phyloP scores from a whole-genome alignment of 306 rosid genomes.

The Ormosia emarginata region DNA sequence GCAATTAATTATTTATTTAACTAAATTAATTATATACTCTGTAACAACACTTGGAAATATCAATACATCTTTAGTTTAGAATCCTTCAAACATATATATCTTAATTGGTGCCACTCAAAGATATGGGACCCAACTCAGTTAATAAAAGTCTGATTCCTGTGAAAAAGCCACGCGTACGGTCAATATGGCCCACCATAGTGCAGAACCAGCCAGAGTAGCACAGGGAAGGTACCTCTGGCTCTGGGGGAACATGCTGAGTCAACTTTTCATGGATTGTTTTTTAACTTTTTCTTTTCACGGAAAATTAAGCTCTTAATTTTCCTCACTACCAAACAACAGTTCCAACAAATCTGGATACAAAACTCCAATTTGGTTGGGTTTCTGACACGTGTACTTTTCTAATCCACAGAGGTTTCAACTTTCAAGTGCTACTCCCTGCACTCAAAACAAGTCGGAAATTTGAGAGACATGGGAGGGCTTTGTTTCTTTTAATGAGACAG shows the following conservation, averaged over 20 bases:
- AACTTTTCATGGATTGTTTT: not conserved
- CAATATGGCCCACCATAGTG: not conserved
- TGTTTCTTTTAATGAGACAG: constrained; percentile 77
- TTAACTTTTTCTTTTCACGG: not conserved
- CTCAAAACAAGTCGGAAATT: constrained; percentile 28
- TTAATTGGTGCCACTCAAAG: not conserved
- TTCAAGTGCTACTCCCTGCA: not conserved
- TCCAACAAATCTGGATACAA: not conserved
- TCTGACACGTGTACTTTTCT: constrained; percentile 42
- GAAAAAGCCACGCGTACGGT: constrained; percentile 29
- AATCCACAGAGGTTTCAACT: not conserved
- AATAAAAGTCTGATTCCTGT: not conserved
- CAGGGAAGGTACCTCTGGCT: not conserved
- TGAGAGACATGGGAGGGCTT: constrained; percentile 38
- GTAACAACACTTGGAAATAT: too few relatives aligned
- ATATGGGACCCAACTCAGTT: not conserved
- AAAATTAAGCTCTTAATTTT: not conserved
- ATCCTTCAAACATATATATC: too few relatives aligned
- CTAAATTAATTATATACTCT: too few relatives aligned
- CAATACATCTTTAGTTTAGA: too few relatives aligned
- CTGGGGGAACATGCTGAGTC: constrained; percentile 20
- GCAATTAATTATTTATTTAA: too few relatives aligned
- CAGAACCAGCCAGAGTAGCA: not conserved
- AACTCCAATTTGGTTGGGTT: constrained; percentile 18
- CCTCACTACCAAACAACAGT: constrained; percentile 6